phyloP scores from a whole-genome alignment of 2,329 filamentous ascomycete genomes.

The Cytospora piceae region DNA sequence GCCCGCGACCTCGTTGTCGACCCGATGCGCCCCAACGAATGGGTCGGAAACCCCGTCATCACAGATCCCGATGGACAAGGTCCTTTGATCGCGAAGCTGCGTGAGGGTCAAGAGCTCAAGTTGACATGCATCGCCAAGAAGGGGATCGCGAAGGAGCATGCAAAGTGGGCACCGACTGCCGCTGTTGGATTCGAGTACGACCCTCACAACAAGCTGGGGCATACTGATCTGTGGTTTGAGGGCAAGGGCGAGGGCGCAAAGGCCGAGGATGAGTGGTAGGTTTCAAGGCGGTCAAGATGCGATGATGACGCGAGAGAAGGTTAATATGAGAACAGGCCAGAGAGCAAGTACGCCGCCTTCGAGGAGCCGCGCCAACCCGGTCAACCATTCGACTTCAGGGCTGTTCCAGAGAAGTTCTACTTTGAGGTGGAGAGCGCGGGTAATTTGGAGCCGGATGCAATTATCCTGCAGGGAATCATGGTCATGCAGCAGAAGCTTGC shows the following conservation, averaged over 20 bases:
- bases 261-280: conserved; percentile 81
- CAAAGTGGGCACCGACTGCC: conserved; percentile 93
- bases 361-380: conserved; percentile 81
- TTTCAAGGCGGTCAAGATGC: conserved; percentile 6
- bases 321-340: conserved; percentile 64
- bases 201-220: conserved; percentile 91
- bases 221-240: conserved; percentile 96
- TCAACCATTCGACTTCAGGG: conserved; percentile 89
- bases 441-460: conserved; percentile 84
- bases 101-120: conserved; percentile 86
- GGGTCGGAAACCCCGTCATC: conserved; percentile 80
- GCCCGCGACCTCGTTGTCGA: conserved; percentile 83
- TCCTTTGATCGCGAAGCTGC: conserved; percentile 85
- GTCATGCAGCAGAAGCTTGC: conserved; percentile 91
- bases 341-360: conserved; percentile 77
- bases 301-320: neutral
- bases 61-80: conserved; percentile 81
- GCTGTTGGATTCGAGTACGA: conserved; percentile 98
- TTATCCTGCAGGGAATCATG: conserved; percentile 86
- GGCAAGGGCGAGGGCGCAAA: conserved; percentile 29
- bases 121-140: conserved; percentile 95
- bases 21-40: conserved; percentile 70
- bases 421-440: conserved; percentile 91
- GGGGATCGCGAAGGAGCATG: conserved; percentile 97
- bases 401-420: conserved; percentile 84